These are phyloP conservation scores for Vigna trinervia DNA, from an alignment of 306 rosid genomes.

Conservation along the genomic window DNA sequence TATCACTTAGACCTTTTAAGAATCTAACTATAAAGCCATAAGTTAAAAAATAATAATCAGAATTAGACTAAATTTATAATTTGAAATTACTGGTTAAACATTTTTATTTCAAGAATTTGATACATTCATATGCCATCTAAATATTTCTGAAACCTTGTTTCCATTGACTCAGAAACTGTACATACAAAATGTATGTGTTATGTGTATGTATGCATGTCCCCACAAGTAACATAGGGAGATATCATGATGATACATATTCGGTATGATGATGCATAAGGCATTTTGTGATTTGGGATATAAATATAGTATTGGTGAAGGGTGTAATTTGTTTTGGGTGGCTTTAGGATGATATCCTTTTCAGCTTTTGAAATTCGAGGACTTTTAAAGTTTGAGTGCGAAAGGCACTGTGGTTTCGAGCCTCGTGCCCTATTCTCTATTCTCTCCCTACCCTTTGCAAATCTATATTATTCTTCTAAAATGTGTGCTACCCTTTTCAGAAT, in stretches of 20 bases:
- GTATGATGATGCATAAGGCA: neutral
- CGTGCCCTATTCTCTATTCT: conserved; percentile 37
- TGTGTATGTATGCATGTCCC: neutral
- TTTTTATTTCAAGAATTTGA: too few relatives aligned
- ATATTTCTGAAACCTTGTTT: too few relatives aligned
- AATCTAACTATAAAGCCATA: too few relatives aligned
- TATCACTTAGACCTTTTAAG: too few relatives aligned
- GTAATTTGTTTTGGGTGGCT: conserved; percentile 21
- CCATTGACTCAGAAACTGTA: neutral
- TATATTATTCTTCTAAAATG: neutral
- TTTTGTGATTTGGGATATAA: neutral
- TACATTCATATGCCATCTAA: too few relatives aligned
- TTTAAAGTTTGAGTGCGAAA: conserved; percentile 56
- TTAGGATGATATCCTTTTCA: conserved; percentile 48
- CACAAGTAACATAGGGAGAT: neutral
- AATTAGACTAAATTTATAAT: too few relatives aligned
- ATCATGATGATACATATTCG: neutral
- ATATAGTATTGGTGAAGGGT: neutral
- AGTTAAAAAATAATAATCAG: too few relatives aligned
- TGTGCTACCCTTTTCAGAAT: neutral
- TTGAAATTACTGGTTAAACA: too few relatives aligned
- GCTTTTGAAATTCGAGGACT: conserved; percentile 50
- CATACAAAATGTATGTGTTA: neutral
- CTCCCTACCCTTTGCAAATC: neutral
- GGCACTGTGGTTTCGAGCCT: conserved; percentile 54